Evolutionary conservation across 352 stramenopile species (phyloP).

Genomic region (Phytophthora cajani): DNA sequence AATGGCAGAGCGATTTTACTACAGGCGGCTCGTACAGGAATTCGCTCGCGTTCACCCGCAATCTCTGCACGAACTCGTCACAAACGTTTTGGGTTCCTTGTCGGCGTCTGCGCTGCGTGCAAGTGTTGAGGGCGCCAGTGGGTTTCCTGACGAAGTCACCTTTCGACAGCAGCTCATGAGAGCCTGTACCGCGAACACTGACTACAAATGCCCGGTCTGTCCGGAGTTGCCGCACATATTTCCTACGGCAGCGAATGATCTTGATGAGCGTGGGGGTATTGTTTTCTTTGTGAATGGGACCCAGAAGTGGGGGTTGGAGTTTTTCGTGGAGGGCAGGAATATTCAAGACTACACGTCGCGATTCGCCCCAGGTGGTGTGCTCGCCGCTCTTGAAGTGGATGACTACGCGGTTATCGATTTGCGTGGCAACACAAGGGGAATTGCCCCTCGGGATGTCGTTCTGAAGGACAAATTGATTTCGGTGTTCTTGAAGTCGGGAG

Average conservation of each 20-base stretch:
- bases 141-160: not conserved
- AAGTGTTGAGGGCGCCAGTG: not conserved
- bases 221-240: not conserved
- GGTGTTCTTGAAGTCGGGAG: not conserved
- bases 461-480: not conserved
- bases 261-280: not conserved
- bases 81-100: not conserved
- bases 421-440: not conserved
- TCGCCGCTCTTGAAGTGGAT: not conserved
- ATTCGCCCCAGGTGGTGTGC: not conserved
- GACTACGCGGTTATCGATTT: not conserved
- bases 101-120: not conserved
- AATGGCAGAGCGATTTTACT: not conserved
- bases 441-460: not conserved
- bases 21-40: not conserved
- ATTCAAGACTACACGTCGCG: not conserved
- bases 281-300: not conserved
- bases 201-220: not conserved
- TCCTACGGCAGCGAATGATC: not conserved
- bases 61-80: not conserved
- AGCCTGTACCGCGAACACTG: not conserved
- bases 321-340: not conserved
- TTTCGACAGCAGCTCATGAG: not conserved
- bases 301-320: not conserved
- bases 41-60: not conserved